Base-by-base conservation (phyloP, 768 basidiomycete genomes). In the Naematelia aurantialba region DNA sequence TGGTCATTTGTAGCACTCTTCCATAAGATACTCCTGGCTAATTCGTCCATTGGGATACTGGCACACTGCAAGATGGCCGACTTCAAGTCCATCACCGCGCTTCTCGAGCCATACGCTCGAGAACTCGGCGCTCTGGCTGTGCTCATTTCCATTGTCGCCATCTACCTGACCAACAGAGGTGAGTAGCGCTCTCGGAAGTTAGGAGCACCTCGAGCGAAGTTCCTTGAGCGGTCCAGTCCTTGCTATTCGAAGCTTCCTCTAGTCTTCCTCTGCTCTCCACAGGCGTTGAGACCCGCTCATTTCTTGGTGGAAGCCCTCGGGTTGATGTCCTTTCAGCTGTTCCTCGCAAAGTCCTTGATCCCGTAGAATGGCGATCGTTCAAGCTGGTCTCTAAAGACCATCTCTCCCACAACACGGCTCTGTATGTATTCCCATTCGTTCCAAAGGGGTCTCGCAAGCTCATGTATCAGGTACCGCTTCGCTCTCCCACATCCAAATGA, bases 361-460 rank as follows among this genome's bases (percentile, higher is more conserved):
- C 69, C 1, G 62, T 68, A 22, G 80, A 81, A 57, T 99, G 91
- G 88, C 82, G 87, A 68, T 81, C 86, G 63, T 97, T 89, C 80
- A 82, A 88, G 25, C 84, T 99, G 58, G 78, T 80, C 55, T 83
- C 89, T 67, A 96, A 94, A 79, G 85, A 84, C 48, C 80, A 84
- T 68, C 82, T 98, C 55, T 97, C 93, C 5, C 89, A 89, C 63
- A 99, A 99, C 79, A 99, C 96, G 39, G 94, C 96, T 71, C 82
- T 91, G 91, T 97, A 63, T 59, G 86, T 54, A 27, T 27, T 30
- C 4, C 11, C 56, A 21, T 44, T 22, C 19, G 31, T 22, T 22
- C 26, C 42, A 0, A 2, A 19, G n/a, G n/a, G n/a, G n/a, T n/a
- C n/a, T n/a, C n/a, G n/a, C n/a, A n/a, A n/a, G n/a, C n/a, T n/a